These are phyloP conservation scores for Panicum miliaceum DNA, from an alignment of 176 grass and related monocot species.

Conservation along the genomic window DNA sequence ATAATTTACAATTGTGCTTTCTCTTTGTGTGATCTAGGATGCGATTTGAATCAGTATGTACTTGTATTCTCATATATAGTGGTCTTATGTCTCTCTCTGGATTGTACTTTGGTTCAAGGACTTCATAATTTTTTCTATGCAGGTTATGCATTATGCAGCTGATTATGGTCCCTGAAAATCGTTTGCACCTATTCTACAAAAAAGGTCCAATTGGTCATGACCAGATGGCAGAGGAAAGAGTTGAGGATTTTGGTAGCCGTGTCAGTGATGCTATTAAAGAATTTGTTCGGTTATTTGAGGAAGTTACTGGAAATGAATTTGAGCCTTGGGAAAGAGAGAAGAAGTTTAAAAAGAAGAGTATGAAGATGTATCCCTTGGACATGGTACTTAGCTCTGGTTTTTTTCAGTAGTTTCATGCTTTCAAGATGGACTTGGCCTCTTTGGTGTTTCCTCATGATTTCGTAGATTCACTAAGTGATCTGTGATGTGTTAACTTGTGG, in stretches of 20 bases:
- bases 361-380: constrained; percentile 82
- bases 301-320: constrained; percentile 85
- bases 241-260: constrained; percentile 73
- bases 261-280: constrained; percentile 65
- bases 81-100: not conserved
- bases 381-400: constrained; percentile 53
- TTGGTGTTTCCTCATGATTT: not conserved
- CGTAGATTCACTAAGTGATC: not conserved
- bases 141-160: constrained; percentile 78
- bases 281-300: constrained; percentile 70
- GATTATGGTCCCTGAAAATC: constrained; percentile 68
- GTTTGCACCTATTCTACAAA: constrained; percentile 82
- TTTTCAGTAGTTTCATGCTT: not conserved
- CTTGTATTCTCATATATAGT: not conserved
- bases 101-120: not conserved
- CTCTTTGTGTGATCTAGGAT: constrained; percentile 60
- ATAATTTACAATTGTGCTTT: constrained; percentile 85
- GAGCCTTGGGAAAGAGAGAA: constrained; percentile 84
- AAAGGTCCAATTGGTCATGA: constrained; percentile 69
- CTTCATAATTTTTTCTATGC: constrained; percentile 2
- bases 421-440: constrained; percentile 22
- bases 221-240: constrained; percentile 70
- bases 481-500: not conserved
- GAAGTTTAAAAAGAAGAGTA: constrained; percentile 71
- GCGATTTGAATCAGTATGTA: constrained; percentile 62